Percentiles rank a stretch among this genome's conserved stretches.
Evolutionary conservation across 2,329 filamentous ascomycete genomes (phyloP).

Genomic region (Calonectria leucothoes): DNA sequence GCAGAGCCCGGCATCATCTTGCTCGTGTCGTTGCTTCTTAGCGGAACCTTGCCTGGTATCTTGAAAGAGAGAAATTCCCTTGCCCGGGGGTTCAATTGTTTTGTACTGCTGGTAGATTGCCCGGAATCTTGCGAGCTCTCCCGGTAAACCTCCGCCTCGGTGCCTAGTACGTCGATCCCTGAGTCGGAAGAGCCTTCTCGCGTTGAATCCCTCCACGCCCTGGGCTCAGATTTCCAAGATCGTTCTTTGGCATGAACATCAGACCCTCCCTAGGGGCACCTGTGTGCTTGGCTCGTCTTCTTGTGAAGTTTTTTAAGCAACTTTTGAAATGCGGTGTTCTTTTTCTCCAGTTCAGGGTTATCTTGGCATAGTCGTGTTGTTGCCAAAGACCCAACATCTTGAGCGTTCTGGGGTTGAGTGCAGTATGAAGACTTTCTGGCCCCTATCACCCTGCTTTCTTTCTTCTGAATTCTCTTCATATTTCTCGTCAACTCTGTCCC

Average conservation of each 20-base stretch:
- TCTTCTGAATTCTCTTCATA: not conserved
- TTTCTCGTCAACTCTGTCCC: not conserved
- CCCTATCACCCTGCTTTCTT: not conserved
- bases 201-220: not conserved
- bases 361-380: not conserved
- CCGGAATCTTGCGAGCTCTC: constrained; percentile 34
- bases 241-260: not conserved
- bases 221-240: constrained; percentile 6
- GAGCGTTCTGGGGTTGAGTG: not conserved
- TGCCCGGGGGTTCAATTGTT: constrained; percentile 46
- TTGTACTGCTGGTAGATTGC: constrained; percentile 23
- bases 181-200: constrained; percentile 17
- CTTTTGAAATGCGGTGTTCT: constrained; percentile 40
- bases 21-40: not conserved
- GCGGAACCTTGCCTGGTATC: not conserved
- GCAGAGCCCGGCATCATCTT: not conserved
- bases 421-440: not conserved
- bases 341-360: constrained; percentile 20
- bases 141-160: not conserved
- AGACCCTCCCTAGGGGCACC: not conserved
- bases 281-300: not conserved
- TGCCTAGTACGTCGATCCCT: constrained; percentile 11
- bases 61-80: constrained; percentile 48
- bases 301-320: constrained; percentile 43
- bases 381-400: not conserved